Evolutionary conservation across 2,329 filamentous ascomycete species (phyloP), one percentile per base, ranked within the genome.

Genomic region (Ophiocordyceps polyrhachis-furcata): DNA sequence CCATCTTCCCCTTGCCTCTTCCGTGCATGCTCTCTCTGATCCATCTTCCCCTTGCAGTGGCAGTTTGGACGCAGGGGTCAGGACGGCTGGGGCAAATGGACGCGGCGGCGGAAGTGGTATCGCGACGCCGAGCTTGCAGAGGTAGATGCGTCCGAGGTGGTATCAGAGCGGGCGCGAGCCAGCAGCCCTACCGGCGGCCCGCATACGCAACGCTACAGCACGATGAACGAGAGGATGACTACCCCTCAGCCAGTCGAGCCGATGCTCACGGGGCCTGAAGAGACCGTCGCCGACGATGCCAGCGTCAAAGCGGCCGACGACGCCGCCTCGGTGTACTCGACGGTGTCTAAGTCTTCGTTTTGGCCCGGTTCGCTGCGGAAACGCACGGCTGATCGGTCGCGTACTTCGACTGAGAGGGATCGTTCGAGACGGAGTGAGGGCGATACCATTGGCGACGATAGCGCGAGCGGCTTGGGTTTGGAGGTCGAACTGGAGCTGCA

Each of bases 91-190:
- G 84, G 84, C 38, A 79, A 86, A 46, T 98, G 93, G 71, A 98
- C 91, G 0, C 76, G 91, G 14, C 77, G 91, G 20, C 70, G 91
- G 49, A 95, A 96, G 63, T 98, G 91, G 91, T 91, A 86, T 57
- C 83, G 91, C 37, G 91, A 96, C 57, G 91, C 91, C 11, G 91
- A 98, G 64, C 74, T 98, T 4, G 85, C 95, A 31, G 91, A 98
- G 57, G 65, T 81, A 11, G 62, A 66, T 19, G 58, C 58, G 55
- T 32, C 49, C 2, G 48, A 58, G 5, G 42, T 66, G 28, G 62
- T 66, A 43, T 44, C 47, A 56, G 65, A 14, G 55, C 65, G 46
- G 25, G 43, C 51, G 13, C 58, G 46, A 20, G 44, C 51, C 9
- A 60, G 58, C n/a, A 49, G 46, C 8, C 37, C 49, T 11, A 42